Base-by-base conservation (phyloP, 257 asterid genomes). In the Nyctanthes arbortristis region DNA sequence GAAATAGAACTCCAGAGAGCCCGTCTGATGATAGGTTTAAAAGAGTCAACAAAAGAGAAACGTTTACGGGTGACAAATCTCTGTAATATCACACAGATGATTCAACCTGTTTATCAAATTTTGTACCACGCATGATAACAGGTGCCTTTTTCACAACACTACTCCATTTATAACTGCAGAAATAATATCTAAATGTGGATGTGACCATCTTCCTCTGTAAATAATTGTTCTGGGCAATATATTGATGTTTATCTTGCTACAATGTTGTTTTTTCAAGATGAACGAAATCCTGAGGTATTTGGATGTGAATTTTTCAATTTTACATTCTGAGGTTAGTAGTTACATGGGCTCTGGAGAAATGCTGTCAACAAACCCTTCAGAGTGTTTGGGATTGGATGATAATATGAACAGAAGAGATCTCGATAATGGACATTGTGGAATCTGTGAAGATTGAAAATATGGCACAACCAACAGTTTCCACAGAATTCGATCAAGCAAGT, bases 1-100 rank as follows among this genome's bases (percentile, higher is more conserved):
- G 65, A 5, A 4, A 47, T 47, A 72, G 35, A 4, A 31, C n/a
- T 30, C 67, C 76, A 31, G 64, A 7, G 66, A 31, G 35, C 60
- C 69, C 58, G 25, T 64, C 75, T 63, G 16, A 80, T 10, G 45
- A 66, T 69, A 66, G 61, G n/a, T 58, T 61, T 18, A 47, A 27
- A 58, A 61, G 12, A 28, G 75, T 32, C 16, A 22, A 10, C 14
- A 10, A 8, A 30, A 28, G 24, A 52, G 29, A 52, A 22, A 13
- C 59, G 7, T 52, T 24, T 52, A 67, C 31, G 45, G 78, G 52
- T 10, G 52, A 40, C 5, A 14, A 63, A 31, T 47, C 10, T 18
- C 27, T 16, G 36, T 28, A 10, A 9, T 32, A 28, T 25, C 69
- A 40, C 22, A 16, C 27, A 7, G 10, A 55, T 16, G 1, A 20